These are phyloP conservation scores for Arthrobotrys pseudoclavata DNA, from an alignment of 2,329 filamentous ascomycete genomes.

Conservation along the genomic window DNA sequence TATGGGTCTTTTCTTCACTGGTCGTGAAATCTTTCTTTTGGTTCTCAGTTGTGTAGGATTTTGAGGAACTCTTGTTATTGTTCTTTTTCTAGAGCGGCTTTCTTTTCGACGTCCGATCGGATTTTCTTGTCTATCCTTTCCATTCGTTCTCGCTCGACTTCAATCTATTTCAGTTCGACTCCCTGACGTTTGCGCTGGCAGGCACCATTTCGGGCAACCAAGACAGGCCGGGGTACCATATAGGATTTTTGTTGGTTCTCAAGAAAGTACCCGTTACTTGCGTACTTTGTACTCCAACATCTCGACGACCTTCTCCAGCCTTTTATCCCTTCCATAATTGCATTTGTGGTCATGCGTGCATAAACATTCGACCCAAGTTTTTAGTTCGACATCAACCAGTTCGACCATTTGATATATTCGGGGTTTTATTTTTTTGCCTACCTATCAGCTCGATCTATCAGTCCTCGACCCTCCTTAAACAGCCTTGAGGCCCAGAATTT, in stretches of 20 bases:
- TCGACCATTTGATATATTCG: constrained; percentile 25
- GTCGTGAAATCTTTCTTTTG: constrained; percentile 34
- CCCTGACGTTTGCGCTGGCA: constrained; percentile 51
- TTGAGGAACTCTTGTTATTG: constrained; percentile 34
- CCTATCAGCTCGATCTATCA: constrained; percentile 26
- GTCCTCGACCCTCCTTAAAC: constrained; percentile 2
- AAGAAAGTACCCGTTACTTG: constrained; percentile 51
- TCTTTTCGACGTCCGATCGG: constrained; percentile 37
- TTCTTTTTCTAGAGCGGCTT: constrained; percentile 7
- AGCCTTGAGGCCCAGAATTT: constrained; percentile 27
- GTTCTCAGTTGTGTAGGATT: constrained; percentile 32
- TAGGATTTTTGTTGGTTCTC: constrained; percentile 42
- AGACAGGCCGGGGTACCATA: constrained; percentile 42
- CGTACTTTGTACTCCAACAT: constrained; percentile 35
- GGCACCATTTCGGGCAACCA: constrained; percentile 22
- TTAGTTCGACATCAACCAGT: constrained; percentile 34
- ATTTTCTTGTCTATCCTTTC: constrained; percentile 36
- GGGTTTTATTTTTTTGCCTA: not conserved
- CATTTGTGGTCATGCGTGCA: constrained; percentile 53
- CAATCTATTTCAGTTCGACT: constrained; percentile 51
- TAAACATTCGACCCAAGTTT: constrained; percentile 36
- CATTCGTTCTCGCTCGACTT: constrained; percentile 26
- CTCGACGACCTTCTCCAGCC: constrained; percentile 27
- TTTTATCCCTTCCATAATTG: constrained; percentile 33
- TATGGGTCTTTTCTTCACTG: constrained; percentile 44